Base-by-base conservation (phyloP, 2,329 filamentous ascomycete species). In the Dendryphion nanum region DNA sequence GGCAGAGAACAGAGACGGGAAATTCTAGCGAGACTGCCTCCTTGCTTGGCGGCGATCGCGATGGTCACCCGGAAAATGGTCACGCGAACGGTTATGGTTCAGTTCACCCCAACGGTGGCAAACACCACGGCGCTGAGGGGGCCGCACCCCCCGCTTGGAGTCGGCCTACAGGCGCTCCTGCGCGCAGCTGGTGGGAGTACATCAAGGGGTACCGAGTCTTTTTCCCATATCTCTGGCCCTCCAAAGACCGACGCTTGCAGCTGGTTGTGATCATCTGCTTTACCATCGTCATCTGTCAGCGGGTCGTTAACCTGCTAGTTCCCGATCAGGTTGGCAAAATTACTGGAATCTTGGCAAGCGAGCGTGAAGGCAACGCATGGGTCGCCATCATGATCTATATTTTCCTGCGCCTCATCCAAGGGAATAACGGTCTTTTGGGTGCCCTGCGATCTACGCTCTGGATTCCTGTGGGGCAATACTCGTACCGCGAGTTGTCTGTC, bases 381-480 rank as follows among this genome's bases (percentile, higher is more conserved):
- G 61, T 72, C 28, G 74, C 81, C 36, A 87, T 95, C 34, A 76
- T 78, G 38, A 67, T 95, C 7, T 88, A 94, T 64, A 85, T 95
- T 43, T 51, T 82, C 24, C 88, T 82, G 57, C 84, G 88, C 52
- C 77, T 90, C 59, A 76, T 97, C 13, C 93, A 97, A 66, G 93
- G 93, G 2, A 84, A 81, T 36, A 93, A 91, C 42, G 93, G 93
- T 15, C 72, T 97, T 32, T 77, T 98, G 21, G 89, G 89, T 6
- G 91, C 89, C 2, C 57, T 86, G 21, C 80, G 93, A 47, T 85
- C 88, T 16, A 81, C 89, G 23, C 74, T 98, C 21, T 98, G 93
- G 93, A 93, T 98, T 35, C 91, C 93, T 0, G 89, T 98, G 40
- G 89, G 90, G 23, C 93, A 98, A 64, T 95, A 97, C 65, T 95